These are phyloP conservation scores for Myxozyma mucilagina DNA, from an alignment of 805 yeast genomes.

Conservation along the genomic window DNA sequence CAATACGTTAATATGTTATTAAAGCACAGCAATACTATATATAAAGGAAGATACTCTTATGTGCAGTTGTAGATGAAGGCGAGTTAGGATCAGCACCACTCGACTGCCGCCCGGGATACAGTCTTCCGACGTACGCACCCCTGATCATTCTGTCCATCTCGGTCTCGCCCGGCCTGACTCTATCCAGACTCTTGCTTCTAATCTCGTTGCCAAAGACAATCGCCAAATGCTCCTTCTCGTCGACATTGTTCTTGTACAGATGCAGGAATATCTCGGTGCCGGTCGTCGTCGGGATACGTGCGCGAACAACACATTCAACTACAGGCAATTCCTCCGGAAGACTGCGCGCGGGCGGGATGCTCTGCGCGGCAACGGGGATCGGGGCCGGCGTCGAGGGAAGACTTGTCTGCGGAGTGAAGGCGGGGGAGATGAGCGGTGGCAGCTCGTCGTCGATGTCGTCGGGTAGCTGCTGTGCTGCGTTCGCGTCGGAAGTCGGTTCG, in stretches of 20 bases:
- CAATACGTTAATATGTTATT: neutral
- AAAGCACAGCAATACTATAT: too few species aligned
- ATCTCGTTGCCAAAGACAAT: slow-evolving; percentile 94
- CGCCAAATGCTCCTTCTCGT: slow-evolving; percentile 92
- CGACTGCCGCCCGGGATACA: slow-evolving; percentile 77
- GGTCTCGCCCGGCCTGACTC: slow-evolving; percentile 63
- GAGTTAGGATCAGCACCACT: slow-evolving; percentile 42
- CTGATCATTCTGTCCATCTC: slow-evolving; percentile 96
- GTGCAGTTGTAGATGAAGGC: too few species aligned
- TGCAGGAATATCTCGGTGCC: slow-evolving; percentile 95
- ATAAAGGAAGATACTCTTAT: neutral
- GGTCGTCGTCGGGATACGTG: slow-evolving; percentile 92
- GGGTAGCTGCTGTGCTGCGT: neutral
- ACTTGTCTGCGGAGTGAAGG: slow-evolving; percentile 21
- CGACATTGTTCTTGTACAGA: slow-evolving; percentile 80
- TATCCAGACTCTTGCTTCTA: slow-evolving; percentile 72
- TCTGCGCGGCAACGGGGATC: slow-evolving; percentile 11
- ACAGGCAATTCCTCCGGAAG: slow-evolving; percentile 53
- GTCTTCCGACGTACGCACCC: slow-evolving; percentile 91
- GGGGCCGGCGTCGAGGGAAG: slow-evolving; percentile 30
- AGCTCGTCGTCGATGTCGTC: slow-evolving; percentile 6
- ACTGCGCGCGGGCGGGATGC: slow-evolving; percentile 21
- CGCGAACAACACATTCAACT: slow-evolving; percentile 88
- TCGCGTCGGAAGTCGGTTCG: slow-evolving; percentile 3
- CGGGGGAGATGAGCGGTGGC: slow-evolving; percentile 24